These are phyloP conservation scores for Lactifluus pinguis DNA, from an alignment of 768 basidiomycete species.

Conservation along the genomic window DNA sequence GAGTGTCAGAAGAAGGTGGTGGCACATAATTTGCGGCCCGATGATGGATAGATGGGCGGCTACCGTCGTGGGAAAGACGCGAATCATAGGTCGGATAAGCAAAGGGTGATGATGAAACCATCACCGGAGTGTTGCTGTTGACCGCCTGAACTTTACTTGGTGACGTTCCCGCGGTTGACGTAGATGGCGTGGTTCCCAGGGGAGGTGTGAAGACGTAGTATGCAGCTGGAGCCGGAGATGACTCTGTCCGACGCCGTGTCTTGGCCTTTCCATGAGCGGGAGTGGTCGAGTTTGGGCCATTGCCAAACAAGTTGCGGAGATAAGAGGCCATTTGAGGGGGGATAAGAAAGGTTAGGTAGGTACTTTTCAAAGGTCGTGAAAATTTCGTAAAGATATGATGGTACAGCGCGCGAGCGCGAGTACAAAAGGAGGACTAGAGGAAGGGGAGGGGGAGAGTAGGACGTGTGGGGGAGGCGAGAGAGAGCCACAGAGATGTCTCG, in stretches of 20 bases:
- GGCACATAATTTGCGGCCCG: constrained; percentile 7
- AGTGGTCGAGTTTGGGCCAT: constrained; percentile 18
- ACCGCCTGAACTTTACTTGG: constrained; percentile 7
- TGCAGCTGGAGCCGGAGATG: constrained; percentile 28
- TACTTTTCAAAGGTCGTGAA: constrained; percentile 4
- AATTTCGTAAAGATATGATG: neutral
- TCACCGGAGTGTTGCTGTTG: constrained; percentile 9
- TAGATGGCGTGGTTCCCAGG: constrained; percentile 5
- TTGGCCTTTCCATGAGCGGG: constrained; percentile 28
- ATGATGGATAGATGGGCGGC: constrained; percentile 13
- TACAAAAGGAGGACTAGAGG: neutral
- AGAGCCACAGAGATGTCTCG: constrained; percentile 1
- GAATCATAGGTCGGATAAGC: constrained; percentile 20
- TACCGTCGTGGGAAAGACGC: constrained; percentile 13
- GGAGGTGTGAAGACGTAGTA: constrained; percentile 23
- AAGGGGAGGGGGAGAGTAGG: neutral
- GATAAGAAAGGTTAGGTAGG: no score
- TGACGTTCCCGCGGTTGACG: constrained; percentile 9
- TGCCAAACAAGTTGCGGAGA: constrained; percentile 41
- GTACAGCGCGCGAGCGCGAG: neutral
- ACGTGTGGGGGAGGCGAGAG: neutral
- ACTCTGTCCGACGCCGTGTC: constrained; percentile 36
- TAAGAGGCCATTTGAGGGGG: constrained; percentile 37
- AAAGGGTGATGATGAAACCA: constrained; percentile 19
- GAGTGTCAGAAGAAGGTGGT: constrained; percentile 4